These are phyloP conservation scores for Xylariaceae sp. DNA, from an alignment of 2,329 filamentous ascomycete species.

Conservation along the genomic window DNA sequence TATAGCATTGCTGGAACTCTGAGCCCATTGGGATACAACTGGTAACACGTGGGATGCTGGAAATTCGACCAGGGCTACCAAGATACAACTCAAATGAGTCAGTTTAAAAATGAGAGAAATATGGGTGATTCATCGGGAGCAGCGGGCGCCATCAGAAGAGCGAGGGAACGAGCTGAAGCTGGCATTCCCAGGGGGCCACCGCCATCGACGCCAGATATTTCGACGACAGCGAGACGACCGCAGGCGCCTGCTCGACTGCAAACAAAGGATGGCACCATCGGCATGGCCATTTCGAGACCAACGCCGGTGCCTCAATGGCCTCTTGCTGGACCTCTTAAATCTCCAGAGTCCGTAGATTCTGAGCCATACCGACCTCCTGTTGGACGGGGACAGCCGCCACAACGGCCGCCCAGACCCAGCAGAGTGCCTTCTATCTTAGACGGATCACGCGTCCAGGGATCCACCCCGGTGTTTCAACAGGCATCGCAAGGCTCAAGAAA, in stretches of 20 bases:
- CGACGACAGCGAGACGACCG: constrained; percentile 32
- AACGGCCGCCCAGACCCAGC: constrained; percentile 57
- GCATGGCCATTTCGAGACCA: constrained; percentile 49
- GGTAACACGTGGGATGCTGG: constrained; percentile 20
- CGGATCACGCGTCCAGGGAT: constrained; percentile 51
- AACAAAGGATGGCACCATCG: constrained; percentile 36
- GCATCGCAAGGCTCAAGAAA: constrained; percentile 35
- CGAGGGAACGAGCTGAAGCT: constrained; percentile 49
- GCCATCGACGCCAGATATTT: constrained; percentile 26
- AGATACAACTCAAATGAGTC: constrained; percentile 49
- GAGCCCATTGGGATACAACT: constrained; percentile 17
- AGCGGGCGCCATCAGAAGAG: constrained; percentile 50
- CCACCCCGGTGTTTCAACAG: constrained; percentile 51
- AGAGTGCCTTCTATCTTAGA: constrained; percentile 57
- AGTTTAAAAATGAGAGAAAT: constrained; percentile 49
- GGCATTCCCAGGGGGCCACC: constrained; percentile 33
- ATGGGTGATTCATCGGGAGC: constrained; percentile 43
- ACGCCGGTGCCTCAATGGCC: constrained; percentile 36
- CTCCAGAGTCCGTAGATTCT: constrained; percentile 22
- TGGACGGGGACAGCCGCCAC: constrained; percentile 50
- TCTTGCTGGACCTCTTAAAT: constrained; percentile 29
- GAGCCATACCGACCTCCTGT: constrained; percentile 49
- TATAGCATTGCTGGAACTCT: constrained; percentile 16
- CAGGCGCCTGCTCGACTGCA: constrained; percentile 34
- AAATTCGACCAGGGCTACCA: constrained; percentile 19